phyloP scores from a whole-genome alignment of 1,284 basidiomycete genomes.

The Ustanciosporium gigantosporum region DNA sequence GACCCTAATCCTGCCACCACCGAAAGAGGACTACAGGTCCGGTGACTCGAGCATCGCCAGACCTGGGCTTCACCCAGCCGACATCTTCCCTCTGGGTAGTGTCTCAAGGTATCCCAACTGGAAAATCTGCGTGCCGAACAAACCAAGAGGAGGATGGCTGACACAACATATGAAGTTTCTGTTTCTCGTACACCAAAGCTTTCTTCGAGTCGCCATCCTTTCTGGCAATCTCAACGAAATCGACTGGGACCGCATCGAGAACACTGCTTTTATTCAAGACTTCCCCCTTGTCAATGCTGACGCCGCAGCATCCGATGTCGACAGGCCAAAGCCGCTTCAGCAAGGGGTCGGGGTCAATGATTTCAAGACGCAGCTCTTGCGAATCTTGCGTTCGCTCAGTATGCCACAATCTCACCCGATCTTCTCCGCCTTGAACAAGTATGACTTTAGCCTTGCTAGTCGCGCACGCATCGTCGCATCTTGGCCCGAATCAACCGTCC shows the following conservation, averaged over 20 bases:
- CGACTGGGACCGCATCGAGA: constrained; percentile 58
- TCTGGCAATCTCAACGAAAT: constrained; percentile 51
- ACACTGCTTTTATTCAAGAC: constrained; percentile 54
- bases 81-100: constrained; percentile 9
- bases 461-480: constrained; percentile 43
- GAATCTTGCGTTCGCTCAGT: constrained; percentile 34
- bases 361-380: constrained; percentile 31
- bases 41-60: constrained; percentile 15
- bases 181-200: constrained; percentile 41
- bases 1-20: constrained; percentile 46
- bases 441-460: constrained; percentile 24
- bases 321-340: background rate
- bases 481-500: constrained; percentile 30
- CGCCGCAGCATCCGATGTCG: background rate
- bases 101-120: constrained; percentile 24
- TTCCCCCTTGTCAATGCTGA: constrained; percentile 30
- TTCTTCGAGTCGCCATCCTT: constrained; percentile 43
- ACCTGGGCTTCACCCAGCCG: constrained; percentile 34
- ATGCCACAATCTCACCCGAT: constrained; percentile 40
- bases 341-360: constrained; percentile 4
- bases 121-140: constrained; percentile 40
- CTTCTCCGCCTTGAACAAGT: constrained; percentile 8
- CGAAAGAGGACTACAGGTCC: constrained; percentile 21
- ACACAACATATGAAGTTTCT: constrained; percentile 56
- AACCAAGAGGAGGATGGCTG: constrained; percentile 34